These are phyloP conservation scores for Phytophthora vignae DNA, from an alignment of 352 stramenopile genomes.

Conservation along the genomic window DNA sequence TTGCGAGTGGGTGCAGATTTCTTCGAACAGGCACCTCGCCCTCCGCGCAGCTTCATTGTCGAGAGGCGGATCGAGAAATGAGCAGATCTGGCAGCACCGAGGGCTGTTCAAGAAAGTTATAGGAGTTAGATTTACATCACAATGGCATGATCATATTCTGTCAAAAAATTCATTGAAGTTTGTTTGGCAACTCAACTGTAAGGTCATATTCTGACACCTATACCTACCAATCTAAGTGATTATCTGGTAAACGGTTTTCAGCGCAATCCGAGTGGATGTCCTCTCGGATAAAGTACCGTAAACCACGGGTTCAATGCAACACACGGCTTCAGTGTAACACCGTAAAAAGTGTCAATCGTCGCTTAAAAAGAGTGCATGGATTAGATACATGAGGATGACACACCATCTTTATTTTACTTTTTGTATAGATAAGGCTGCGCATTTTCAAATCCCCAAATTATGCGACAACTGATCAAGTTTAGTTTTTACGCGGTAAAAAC, in stretches of 20 bases:
- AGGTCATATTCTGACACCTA: not conserved
- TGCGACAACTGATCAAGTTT: too few relatives aligned
- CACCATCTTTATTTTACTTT: too few relatives aligned
- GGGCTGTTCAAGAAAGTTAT: not conserved
- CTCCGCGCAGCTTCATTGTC: not conserved
- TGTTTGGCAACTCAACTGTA: not conserved
- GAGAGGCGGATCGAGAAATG: conserved; percentile 1
- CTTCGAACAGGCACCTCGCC: not conserved
- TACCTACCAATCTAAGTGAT: not conserved
- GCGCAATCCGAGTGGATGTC: not conserved
- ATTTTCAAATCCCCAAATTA: too few relatives aligned
- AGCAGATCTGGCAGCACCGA: not conserved
- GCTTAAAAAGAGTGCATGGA: too few relatives aligned
- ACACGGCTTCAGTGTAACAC: too few relatives aligned
- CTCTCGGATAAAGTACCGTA: not conserved
- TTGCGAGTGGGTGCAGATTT: not conserved
- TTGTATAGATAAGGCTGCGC: too few relatives aligned
- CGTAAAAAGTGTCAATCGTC: too few relatives aligned
- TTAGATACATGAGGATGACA: too few relatives aligned
- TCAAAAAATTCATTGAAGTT: too few relatives aligned
- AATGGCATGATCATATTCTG: not conserved
- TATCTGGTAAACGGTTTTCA: not conserved
- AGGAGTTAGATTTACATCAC: not conserved
- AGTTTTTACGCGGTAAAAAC: too few relatives aligned
- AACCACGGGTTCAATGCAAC: too few relatives aligned